Percentiles rank a stretch among this genome's conserved stretches.
These are phyloP conservation scores for Macadamia integrifolia DNA, from an alignment of 164 flowering plant genomes.

Conservation along the genomic window DNA sequence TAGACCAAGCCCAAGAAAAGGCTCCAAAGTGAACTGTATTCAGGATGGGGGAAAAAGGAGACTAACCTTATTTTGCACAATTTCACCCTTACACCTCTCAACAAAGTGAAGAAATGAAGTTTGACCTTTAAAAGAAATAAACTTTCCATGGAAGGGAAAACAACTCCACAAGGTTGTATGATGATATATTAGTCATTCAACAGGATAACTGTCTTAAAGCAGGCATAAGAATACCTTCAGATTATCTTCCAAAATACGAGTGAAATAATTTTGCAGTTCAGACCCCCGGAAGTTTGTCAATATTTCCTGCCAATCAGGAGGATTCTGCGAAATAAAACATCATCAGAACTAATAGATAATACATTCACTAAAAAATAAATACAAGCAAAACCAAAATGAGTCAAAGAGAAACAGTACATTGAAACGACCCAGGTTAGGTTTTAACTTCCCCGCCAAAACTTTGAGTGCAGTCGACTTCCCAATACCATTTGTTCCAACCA, in stretches of 20 bases:
- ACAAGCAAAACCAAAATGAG: neutral
- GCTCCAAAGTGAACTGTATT: too few species aligned
- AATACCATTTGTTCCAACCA: slow-evolving; percentile 99
- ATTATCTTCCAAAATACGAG: slow-evolving; percentile 93
- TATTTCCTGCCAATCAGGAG: slow-evolving; percentile 99
- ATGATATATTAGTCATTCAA: neutral
- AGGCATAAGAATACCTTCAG: slow-evolving; percentile 50
- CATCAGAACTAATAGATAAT: neutral
- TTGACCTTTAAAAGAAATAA: too few species aligned
- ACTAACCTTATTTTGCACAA: too few species aligned
- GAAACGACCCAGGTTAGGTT: slow-evolving; percentile 95
- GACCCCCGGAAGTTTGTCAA: slow-evolving; percentile 95
- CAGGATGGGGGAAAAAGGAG: too few species aligned
- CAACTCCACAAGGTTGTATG: too few species aligned
- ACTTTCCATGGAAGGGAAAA: too few species aligned
- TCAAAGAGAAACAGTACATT: slow-evolving; percentile 38
- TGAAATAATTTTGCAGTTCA: slow-evolving; percentile 94
- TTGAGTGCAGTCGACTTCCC: slow-evolving; percentile 98
- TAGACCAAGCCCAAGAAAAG: too few species aligned
- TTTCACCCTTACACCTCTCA: too few species aligned
- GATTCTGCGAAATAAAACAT: slow-evolving; percentile 54
- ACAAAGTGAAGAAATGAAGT: too few species aligned
- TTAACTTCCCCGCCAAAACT: slow-evolving; percentile 93
- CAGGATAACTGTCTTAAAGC: neutral
- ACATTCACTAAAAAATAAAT: neutral